phyloP scores from a whole-genome alignment of 1,284 basidiomycete species.

The Athelia sp. region DNA sequence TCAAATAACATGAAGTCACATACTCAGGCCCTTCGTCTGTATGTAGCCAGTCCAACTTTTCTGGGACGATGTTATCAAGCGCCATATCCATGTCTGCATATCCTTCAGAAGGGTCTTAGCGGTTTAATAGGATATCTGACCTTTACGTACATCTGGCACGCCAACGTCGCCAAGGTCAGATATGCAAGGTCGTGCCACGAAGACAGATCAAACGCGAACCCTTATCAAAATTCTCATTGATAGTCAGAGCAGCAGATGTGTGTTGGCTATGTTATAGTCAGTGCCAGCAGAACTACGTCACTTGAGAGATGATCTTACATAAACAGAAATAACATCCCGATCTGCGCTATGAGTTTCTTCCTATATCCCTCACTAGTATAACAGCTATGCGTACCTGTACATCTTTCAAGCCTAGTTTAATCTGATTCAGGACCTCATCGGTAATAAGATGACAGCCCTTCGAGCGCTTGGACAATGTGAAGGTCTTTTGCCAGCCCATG shows the following conservation, averaged over 20 bases:
- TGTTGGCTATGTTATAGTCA: conserved; percentile 59
- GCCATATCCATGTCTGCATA: conserved; percentile 77
- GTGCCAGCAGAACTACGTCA: background rate
- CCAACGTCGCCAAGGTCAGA: conserved; percentile 18
- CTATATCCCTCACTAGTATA: background rate
- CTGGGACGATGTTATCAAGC: conserved; percentile 84
- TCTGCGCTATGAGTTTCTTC: conserved; percentile 34
- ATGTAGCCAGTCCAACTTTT: conserved; percentile 82
- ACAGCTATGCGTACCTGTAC: conserved; percentile 47
- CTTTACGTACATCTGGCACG: conserved; percentile 53
- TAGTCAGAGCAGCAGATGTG: conserved; percentile 83
- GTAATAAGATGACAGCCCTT: conserved; percentile 89
- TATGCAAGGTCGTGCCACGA: background rate
- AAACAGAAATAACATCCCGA: conserved; percentile 73
- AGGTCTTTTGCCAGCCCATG: conserved; percentile 94
- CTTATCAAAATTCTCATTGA: conserved; percentile 83
- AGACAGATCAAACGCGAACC: conserved; percentile 35
- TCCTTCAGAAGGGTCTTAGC: background rate
- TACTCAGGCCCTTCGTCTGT: conserved; percentile 90
- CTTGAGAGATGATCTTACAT: conserved; percentile 40
- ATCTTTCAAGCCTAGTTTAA: conserved; percentile 68
- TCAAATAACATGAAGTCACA: conserved; percentile 23
- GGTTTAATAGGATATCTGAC: conserved; percentile 19
- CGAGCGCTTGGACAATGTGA: conserved; percentile 53
- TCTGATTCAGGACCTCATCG: conserved; percentile 66